Base-by-base conservation (phyloP, 257 asterid genomes). In the Verbascum thapsus region DNA sequence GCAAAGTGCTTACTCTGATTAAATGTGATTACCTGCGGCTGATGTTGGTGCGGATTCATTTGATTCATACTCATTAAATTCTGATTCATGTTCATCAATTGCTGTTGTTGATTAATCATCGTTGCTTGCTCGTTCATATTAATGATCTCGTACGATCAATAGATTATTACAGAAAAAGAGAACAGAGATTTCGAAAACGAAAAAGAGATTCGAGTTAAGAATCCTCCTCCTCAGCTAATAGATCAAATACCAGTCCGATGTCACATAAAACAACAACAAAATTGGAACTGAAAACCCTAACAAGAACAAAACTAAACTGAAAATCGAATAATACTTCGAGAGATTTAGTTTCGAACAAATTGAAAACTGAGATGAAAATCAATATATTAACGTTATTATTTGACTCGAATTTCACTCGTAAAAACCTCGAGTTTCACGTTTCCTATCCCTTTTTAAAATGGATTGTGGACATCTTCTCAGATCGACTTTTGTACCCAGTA, bases 101-200 rank as follows among this genome's bases (percentile, higher is more conserved):
- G 83, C 45, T 74, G 76, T 3, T 48, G 68, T 10, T 73, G 82
- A 63, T 77, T 82, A 79, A 74, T 81, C 94, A 88, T 84, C 74
- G 69, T 38, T 32, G 71, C 30, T 71, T 78, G 85, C 49, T 88
- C 95, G 68, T 86, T 88, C 95, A 85, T 85, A 45, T 51, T 68
- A 39, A 56, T 42, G 62, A 20, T 56, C 48, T 47, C 44, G 56
- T 5, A 58, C 51, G 55, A 77, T 58, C 68, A 20, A 18, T 20
- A 18, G 7, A 13, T 41, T 10, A 38, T 35, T 18, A 22, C 7
- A 56, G 15, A 35, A 49, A 10, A 50, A 15, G 35, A 59, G 16
- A 58, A 10, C 6, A 10, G 1, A 12, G n/a, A 16, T 3, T 34
- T 20, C 8, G 45, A 13, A 8, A 39, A n/a, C n/a, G 12, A 10